Base-by-base conservation (phyloP, 2,329 filamentous ascomycete species). In the Fusarium hostae region DNA sequence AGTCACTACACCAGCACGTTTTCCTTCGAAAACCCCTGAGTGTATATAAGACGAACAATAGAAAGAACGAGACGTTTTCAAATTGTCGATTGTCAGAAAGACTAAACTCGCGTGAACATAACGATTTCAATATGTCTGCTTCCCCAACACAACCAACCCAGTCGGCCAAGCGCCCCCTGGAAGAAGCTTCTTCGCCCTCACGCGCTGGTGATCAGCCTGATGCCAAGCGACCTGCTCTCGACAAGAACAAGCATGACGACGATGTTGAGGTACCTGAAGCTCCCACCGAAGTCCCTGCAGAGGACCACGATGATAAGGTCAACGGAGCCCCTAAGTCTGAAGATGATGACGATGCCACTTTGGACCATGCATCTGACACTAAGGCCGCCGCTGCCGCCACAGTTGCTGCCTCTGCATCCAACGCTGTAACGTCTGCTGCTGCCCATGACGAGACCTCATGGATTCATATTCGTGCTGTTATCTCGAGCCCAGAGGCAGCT, bases 401-500 rank as follows among this genome's bases (percentile, higher is more conserved):
- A 13, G 80, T 82, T 20, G 81, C 82, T 43, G 76, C 78, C 47
- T 77, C 80, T 79, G 78, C 79, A 8, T 76, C 73, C 15, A 77
- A 70, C 43, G 79, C 80, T 10, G 76, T 78, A 78, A 82, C 85
- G 81, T 82, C 86, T 69, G 87, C 85, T 79, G 84, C 84, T 51
- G 83, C 90, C 50, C 91, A 96, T 76, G 96, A 99, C 79, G 96
- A 99, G 85, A 94, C 93, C 51, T 91, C 91, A 50, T 99, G 96
- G 95, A 95, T 99, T 75, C 96, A 99, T 81, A 93, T 99, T 77
- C 93, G 96, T 75, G 94, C 96, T 61, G 95, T 98, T 77, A 99
- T 99, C 77, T 97, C 95, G 57, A 99, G 95, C 82, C 94, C 94
- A 48, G 96, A 99, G 83, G 96, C 96, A 75, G 96, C 96, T 41